Percentiles rank a stretch among this genome's conserved stretches.
These are phyloP conservation scores for Nigrospora osmanthi DNA, from an alignment of 2,329 filamentous ascomycete genomes.

Conservation along the genomic window DNA sequence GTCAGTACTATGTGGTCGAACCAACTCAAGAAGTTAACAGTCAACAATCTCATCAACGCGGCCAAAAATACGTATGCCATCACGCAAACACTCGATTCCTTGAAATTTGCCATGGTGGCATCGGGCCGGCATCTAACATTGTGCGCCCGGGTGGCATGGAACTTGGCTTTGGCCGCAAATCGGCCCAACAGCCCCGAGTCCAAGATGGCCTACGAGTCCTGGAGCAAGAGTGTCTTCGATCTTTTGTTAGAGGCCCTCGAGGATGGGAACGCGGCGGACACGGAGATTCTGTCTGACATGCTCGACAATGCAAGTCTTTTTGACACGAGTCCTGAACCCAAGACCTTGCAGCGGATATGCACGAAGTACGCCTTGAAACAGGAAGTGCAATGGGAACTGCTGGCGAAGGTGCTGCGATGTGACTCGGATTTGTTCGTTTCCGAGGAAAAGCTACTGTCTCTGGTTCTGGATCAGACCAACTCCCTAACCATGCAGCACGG, in stretches of 20 bases:
- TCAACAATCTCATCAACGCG: slow-evolving; percentile 42
- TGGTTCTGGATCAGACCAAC: slow-evolving; percentile 23
- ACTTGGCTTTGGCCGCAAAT: slow-evolving; percentile 15
- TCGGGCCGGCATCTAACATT: slow-evolving; percentile 24
- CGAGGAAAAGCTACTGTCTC: slow-evolving; percentile 19
- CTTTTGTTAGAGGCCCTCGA: slow-evolving; percentile 11
- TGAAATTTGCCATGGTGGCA: slow-evolving; percentile 32
- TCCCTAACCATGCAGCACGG: slow-evolving; percentile 10
- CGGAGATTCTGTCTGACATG: slow-evolving; percentile 17
- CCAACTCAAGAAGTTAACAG: slow-evolving; percentile 40
- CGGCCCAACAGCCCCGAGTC: slow-evolving; percentile 17
- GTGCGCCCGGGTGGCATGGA: slow-evolving; percentile 35
- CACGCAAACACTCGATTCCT: slow-evolving; percentile 29
- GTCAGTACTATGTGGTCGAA: slow-evolving; percentile 27
- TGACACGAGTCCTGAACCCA: slow-evolving; percentile 22
- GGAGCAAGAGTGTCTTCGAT: slow-evolving; percentile 17
- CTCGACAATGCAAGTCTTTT: slow-evolving; percentile 24
- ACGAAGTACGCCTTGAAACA: slow-evolving; percentile 15
- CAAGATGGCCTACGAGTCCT: slow-evolving; percentile 18
- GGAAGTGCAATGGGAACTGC: slow-evolving; percentile 27
- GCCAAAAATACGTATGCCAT: slow-evolving; percentile 38
- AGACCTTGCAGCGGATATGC: slow-evolving; percentile 21
- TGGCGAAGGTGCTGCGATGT: slow-evolving; percentile 33
- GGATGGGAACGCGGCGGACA: slow-evolving; percentile 9
- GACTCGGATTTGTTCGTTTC: slow-evolving; percentile 37